Evolutionary conservation across 2,329 filamentous ascomycete genomes (phyloP).

Genomic region (Aspergillus hortae): DNA sequence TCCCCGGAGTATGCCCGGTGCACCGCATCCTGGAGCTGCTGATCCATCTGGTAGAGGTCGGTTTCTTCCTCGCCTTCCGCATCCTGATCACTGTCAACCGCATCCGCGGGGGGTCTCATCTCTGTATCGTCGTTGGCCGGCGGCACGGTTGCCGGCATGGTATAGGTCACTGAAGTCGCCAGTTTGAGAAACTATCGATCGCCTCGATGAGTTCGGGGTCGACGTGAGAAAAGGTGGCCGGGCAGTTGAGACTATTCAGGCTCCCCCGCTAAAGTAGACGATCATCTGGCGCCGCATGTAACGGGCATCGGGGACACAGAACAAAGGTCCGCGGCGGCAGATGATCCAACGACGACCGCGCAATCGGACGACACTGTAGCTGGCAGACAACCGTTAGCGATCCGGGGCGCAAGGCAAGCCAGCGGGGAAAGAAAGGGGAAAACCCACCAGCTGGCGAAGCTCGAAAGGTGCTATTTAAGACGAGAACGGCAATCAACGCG

Average conservation of each 20-base stretch:
- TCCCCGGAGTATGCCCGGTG: conserved; percentile 34
- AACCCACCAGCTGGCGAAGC: conserved; percentile 14
- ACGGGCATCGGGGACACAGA: conserved; percentile 23
- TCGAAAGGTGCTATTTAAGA: conserved; percentile 1
- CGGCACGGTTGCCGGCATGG: conserved; percentile 41
- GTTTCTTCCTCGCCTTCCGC: conserved; percentile 45
- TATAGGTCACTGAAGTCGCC: conserved; percentile 37
- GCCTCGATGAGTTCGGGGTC: conserved; percentile 5
- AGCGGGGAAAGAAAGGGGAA: conserved; percentile 18
- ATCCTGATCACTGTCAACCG: conserved; percentile 41
- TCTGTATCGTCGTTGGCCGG: conserved; percentile 34
- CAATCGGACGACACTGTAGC: neutral
- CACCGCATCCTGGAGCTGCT: conserved; percentile 37
- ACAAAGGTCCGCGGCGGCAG: conserved; percentile 13
- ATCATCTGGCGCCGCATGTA: conserved; percentile 25
- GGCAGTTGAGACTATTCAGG: conserved; percentile 25
- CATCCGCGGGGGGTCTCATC: conserved; percentile 28
- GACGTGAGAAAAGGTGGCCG: conserved; percentile 15
- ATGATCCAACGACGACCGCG: conserved; percentile 5
- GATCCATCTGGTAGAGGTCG: conserved; percentile 39
- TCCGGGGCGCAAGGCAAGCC: conserved; percentile 9
- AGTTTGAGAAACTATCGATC: conserved; percentile 24
- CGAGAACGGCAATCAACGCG: conserved; percentile 25
- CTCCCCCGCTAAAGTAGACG: conserved; percentile 21
- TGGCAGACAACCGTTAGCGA: neutral